phyloP scores from a whole-genome alignment of 202 grass and related monocot species.

The Panicum hallii region DNA sequence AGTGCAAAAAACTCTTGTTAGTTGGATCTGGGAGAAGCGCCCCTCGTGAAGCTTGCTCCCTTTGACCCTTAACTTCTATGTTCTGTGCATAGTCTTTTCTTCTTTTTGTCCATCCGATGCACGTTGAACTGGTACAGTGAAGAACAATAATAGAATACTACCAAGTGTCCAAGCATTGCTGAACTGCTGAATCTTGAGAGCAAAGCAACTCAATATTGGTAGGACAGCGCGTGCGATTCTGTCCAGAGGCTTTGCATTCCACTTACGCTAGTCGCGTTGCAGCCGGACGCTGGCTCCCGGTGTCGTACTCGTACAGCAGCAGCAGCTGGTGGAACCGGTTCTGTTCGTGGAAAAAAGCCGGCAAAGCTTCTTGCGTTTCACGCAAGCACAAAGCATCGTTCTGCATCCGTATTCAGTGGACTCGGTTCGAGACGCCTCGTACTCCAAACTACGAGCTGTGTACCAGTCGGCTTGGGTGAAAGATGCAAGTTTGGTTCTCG shows the following conservation, averaged over 20 bases:
- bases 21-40: too few relatives aligned
- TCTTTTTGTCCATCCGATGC: not conserved
- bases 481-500: not conserved
- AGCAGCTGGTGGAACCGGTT: slow-evolving; percentile 17
- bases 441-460: not conserved
- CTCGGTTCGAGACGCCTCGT: not conserved
- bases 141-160: not conserved
- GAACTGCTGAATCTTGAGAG: not conserved
- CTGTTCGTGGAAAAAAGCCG: slow-evolving; percentile 29
- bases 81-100: not conserved
- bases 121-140: not conserved
- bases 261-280: not conserved
- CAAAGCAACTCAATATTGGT: slow-evolving; percentile 12
- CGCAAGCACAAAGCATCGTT: not conserved
- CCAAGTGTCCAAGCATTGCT: not conserved
- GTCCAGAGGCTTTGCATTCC: not conserved
- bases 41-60: not conserved
- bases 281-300: not conserved
- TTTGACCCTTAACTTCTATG: not conserved
- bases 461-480: not conserved
- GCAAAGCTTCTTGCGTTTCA: not conserved
- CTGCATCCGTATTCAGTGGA: not conserved
- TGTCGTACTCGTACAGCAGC: not conserved
- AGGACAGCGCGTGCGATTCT: slow-evolving; percentile 21
- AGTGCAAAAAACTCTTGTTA: not conserved